These are phyloP conservation scores for Seiridium unicorne DNA, from an alignment of 2,329 filamentous ascomycete species.

Conservation along the genomic window DNA sequence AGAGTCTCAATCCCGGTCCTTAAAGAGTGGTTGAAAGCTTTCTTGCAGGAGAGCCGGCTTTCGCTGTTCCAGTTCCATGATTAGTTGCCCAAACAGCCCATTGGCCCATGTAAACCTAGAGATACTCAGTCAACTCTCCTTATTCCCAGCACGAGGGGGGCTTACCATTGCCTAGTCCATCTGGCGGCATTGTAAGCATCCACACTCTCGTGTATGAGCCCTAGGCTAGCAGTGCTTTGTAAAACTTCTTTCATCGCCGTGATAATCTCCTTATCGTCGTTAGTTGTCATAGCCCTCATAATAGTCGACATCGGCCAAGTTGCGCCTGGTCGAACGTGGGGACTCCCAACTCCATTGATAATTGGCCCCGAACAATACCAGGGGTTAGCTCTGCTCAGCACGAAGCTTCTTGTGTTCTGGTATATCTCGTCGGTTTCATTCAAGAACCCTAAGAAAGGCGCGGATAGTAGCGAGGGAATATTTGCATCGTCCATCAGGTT, in stretches of 20 bases:
- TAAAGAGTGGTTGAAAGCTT: conserved; percentile 41
- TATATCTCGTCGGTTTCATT: conserved; percentile 55
- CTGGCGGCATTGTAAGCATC: conserved; percentile 32
- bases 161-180: conserved; percentile 39
- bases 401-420: conserved; percentile 73
- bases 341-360: conserved; percentile 50
- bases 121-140: neutral
- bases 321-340: conserved; percentile 59
- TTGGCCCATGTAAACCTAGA: conserved; percentile 56
- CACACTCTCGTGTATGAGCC: conserved; percentile 41
- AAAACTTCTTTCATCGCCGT: conserved; percentile 30
- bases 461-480: conserved; percentile 55
- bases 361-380: conserved; percentile 62
- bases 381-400: conserved; percentile 69
- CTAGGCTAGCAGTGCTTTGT: conserved; percentile 28
- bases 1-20: neutral
- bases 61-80: conserved; percentile 57
- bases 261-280: conserved; percentile 30
- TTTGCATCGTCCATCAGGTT: conserved; percentile 64
- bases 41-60: conserved; percentile 63
- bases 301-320: conserved; percentile 89
- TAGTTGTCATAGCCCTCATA: conserved; percentile 70
- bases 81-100: conserved; percentile 32
- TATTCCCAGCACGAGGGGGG: neutral
- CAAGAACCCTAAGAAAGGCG: conserved; percentile 54